Evolutionary conservation across 768 basidiomycete genomes (phyloP).

Genomic region (Hericium rajendrae): DNA sequence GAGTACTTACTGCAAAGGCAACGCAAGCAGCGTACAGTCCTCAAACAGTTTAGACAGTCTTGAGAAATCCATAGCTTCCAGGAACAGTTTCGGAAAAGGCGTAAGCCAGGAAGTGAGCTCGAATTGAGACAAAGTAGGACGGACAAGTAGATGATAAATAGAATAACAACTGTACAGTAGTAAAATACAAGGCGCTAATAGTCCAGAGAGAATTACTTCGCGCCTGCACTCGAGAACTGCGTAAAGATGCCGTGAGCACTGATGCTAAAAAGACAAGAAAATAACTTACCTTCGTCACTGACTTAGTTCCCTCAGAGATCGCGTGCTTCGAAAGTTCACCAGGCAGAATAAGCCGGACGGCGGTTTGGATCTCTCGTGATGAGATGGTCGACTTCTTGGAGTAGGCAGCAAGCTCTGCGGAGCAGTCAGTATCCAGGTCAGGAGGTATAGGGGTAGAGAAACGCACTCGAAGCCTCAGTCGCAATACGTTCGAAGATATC

Average conservation of each 20-base stretch:
- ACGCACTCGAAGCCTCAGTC: slow-evolving; percentile 76
- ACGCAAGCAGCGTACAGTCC: too few relatives aligned
- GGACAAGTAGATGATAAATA: slow-evolving; percentile 1
- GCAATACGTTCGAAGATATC: slow-evolving; percentile 93
- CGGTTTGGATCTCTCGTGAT: slow-evolving; percentile 95
- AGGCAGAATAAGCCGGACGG: slow-evolving; percentile 90
- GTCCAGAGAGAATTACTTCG: slow-evolving; percentile 11
- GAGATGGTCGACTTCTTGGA: slow-evolving; percentile 99
- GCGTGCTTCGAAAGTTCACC: slow-evolving; percentile 98
- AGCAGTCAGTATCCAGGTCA: neutral
- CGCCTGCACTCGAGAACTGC: slow-evolving; percentile 20
- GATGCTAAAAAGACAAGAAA: too few relatives aligned
- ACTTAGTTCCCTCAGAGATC: slow-evolving; percentile 88
- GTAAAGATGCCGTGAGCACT: neutral
- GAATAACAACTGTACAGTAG: slow-evolving; percentile 2
- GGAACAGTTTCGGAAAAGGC: too few relatives aligned
- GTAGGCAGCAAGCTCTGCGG: slow-evolving; percentile 85
- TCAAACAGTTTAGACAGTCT: too few relatives aligned
- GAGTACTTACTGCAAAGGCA: too few relatives aligned
- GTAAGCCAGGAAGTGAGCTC: too few relatives aligned
- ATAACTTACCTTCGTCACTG: slow-evolving; percentile 46
- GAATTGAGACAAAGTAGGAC: neutral
- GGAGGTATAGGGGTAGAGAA: neutral
- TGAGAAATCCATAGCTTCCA: too few relatives aligned
- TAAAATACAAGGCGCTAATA: slow-evolving; percentile 3